phyloP scores from a whole-genome alignment of 352 stramenopile genomes.

The Phytophthora melonis region DNA sequence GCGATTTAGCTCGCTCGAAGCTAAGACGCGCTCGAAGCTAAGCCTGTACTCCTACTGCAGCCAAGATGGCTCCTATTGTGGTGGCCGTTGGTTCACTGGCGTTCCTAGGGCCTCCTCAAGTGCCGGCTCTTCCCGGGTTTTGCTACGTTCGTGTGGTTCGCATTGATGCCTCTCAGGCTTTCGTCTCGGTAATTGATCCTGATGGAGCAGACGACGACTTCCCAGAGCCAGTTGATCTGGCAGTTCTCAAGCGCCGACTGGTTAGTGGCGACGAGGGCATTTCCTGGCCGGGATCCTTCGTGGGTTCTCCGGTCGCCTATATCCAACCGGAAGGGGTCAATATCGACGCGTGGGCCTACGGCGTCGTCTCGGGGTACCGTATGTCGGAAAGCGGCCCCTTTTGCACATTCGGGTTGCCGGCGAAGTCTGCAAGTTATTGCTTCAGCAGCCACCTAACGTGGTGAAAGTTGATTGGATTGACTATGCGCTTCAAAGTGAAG shows the following conservation, averaged over 20 bases:
- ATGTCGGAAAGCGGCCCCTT: neutral
- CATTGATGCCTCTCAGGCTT: neutral
- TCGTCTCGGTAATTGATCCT: neutral
- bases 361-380: slow-evolving; percentile 12
- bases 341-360: slow-evolving; percentile 13
- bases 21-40: too few relatives aligned
- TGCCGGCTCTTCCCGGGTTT: neutral
- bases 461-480: slow-evolving; percentile 11
- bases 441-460: neutral
- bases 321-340: neutral
- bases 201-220: neutral
- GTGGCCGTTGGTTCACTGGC: neutral
- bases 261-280: neutral
- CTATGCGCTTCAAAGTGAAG: slow-evolving; percentile 1
- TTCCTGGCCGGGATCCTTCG: slow-evolving; percentile 11
- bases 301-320: slow-evolving; percentile 11
- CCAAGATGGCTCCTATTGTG: too few relatives aligned
- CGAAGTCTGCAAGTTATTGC: neutral
- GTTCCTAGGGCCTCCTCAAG: neutral
- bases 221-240: neutral
- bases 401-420: neutral
- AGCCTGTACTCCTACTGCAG: too few relatives aligned
- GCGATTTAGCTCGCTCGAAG: too few relatives aligned
- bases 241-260: neutral
- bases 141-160: neutral